Percentiles rank a stretch among this genome's conserved stretches.
Conservation (phyloP, 129 eudicot genomes). For the Artemisia tridentata region DNA sequence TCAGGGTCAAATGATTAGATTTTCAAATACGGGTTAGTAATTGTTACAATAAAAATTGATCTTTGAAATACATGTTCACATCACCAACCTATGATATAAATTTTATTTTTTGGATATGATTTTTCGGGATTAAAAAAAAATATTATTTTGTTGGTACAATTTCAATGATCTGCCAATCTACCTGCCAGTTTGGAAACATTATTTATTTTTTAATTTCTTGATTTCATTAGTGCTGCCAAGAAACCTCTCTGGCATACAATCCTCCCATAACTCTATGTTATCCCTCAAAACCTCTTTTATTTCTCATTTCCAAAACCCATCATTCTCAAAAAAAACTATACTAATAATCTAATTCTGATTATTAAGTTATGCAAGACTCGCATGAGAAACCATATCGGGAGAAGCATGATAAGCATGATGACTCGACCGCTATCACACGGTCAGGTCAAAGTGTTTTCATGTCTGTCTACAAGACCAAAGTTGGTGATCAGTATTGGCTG, state of each 20-base stretch:
- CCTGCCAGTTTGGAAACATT: constrained; percentile 46
- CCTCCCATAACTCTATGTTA: constrained; percentile 32
- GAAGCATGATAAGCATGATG: constrained; percentile 47
- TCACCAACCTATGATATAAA: not conserved
- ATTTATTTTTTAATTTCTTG: constrained; percentile 20
- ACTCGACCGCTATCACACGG: constrained; percentile 49
- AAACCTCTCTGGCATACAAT: constrained; percentile 52
- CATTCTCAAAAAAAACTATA: too few relatives aligned
- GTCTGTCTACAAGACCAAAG: constrained; percentile 68
- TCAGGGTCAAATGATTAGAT: not conserved
- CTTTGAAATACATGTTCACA: not conserved
- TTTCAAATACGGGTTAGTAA: not conserved
- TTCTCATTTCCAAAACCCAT: not conserved
- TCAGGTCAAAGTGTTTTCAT: constrained; percentile 80
- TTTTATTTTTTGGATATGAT: constrained; percentile 12
- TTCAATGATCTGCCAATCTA: constrained; percentile 61
- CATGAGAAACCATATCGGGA: constrained; percentile 54
- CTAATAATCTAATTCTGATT: constrained; percentile 1
- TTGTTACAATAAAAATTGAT: not conserved
- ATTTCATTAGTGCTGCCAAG: constrained; percentile 57
- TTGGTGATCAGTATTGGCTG: constrained; percentile 60
- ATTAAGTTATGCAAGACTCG: constrained; percentile 63
- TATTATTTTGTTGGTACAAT: constrained; percentile 33
- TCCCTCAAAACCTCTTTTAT: constrained; percentile 13
- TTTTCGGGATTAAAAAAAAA: constrained; percentile 19